Base-by-base conservation (phyloP, 495 filamentous ascomycete genomes). In the Jackrogersella multiformis region DNA sequence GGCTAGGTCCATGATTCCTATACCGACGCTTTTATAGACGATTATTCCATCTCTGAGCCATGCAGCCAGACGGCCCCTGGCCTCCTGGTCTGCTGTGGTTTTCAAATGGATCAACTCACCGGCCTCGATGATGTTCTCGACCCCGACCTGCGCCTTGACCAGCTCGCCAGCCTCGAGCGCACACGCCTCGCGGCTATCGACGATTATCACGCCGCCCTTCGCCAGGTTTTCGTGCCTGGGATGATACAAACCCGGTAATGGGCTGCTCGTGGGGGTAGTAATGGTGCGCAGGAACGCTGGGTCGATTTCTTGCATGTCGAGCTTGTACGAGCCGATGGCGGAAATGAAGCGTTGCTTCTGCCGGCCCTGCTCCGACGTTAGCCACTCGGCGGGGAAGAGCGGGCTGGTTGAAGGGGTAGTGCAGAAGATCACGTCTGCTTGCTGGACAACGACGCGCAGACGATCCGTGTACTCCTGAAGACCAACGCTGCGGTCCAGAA, bases 281-380 rank as follows among this genome's bases (percentile, higher is more conserved):
- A 48, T 28, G 23, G 13, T 23, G 26, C 23, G 26, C 5, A 48
- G 4, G 2, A 48, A 23, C 10, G 23, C 23, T n/a, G 44, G 44
- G 23, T 48, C 44, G n/a, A 48, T 5, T 28, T 48, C 44, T 48
- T 26, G 26, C 44, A 48, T 48, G 44, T 48, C 23, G 4, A 23
- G 12, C 13, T 48, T 20, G 21, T 23, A 48, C 4, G 44, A 48
- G 23, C 44, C 44, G 2, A 48, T 48, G 3, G 44, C 44, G n/a
- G 44, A 48, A 3, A 48, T 48, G 26, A 26, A 48, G 4, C 21
- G 44, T 4, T 28, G 26, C 24, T 26, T 46, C 0, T 7, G 23
- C 23, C 23, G 13, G 7, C 13, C 2, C 44, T 0, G 13, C 13
- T 26, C 21, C 2, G 10, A 10, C 15, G 23, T 13, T 26, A 48